phyloP scores from a whole-genome alignment of 208 protist genomes.

The Acanthamoeba triangularis region DNA sequence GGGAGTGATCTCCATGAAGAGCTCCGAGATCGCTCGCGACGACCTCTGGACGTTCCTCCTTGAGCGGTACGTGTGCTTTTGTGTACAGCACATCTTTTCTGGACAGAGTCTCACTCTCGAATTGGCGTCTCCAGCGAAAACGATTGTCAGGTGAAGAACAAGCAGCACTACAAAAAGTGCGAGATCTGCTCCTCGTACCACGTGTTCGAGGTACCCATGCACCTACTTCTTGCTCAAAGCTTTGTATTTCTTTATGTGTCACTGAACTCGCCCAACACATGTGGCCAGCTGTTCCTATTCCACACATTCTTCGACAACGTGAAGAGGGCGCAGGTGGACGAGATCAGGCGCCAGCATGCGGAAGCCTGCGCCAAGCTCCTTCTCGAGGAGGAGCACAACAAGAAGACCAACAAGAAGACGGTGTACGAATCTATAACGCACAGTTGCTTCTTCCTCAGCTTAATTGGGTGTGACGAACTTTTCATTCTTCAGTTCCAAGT shows the following conservation, averaged over 20 bases:
- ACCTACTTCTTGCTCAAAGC: too few species aligned
- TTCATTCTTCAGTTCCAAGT: too few species aligned
- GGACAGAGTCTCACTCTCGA: too few species aligned
- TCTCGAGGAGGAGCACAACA: not conserved
- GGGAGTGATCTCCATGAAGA: not conserved
- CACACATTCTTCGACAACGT: constrained; percentile 40
- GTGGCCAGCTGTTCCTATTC: constrained; percentile 48
- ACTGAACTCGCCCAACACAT: too few species aligned
- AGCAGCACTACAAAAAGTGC: constrained; percentile 49
- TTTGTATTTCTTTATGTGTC: too few species aligned
- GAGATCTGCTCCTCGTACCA: constrained; percentile 50
- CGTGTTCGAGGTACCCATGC: constrained; percentile 75
- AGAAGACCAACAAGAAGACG: not conserved
- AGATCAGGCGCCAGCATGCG: not conserved
- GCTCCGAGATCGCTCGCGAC: not conserved
- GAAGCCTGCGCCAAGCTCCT: constrained; percentile 14
- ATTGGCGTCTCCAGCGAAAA: too few species aligned
- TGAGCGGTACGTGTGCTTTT: not conserved
- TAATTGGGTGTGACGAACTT: too few species aligned
- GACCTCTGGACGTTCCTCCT: constrained; percentile 6
- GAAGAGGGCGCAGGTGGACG: not conserved
- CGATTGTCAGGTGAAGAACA: constrained; percentile 20
- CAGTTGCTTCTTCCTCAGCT: too few species aligned
- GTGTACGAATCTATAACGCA: too few species aligned
- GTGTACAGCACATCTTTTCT: too few species aligned